Evolutionary conservation across 1,284 basidiomycete species (phyloP).

Genomic region (Coniophora puteana): DNA sequence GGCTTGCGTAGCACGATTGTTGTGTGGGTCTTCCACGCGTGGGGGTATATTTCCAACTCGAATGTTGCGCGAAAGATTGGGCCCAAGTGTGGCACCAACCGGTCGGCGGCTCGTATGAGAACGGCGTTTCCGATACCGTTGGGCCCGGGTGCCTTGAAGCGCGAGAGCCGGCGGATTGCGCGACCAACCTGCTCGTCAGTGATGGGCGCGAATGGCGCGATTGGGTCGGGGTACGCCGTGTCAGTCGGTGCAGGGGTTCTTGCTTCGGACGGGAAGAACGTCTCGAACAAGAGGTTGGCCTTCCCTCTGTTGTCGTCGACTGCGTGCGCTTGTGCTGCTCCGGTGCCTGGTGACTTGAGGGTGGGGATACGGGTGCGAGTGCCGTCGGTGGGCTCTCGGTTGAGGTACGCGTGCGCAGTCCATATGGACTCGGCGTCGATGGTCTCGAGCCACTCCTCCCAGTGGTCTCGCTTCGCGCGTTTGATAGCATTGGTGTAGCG

Average conservation of each 20-base stretch:
- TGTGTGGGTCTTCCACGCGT: constrained; percentile 25
- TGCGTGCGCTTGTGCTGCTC: neutral
- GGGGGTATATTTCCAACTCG: constrained; percentile 23
- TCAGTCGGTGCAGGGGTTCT: constrained; percentile 3
- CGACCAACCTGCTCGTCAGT: neutral
- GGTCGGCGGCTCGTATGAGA: constrained; percentile 19
- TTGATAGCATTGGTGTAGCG: neutral
- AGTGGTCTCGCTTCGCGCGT: neutral
- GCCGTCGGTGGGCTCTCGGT: neutral
- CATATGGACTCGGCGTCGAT: neutral
- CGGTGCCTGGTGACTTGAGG: neutral
- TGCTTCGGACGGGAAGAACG: constrained; percentile 1
- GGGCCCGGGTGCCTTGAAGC: constrained; percentile 34
- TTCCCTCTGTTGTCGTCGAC: neutral
- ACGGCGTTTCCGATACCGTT: constrained; percentile 34
- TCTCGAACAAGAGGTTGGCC: neutral
- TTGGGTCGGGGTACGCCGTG: constrained; percentile 10
- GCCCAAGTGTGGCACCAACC: constrained; percentile 23
- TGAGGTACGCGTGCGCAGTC: neutral
- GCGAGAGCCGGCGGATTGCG: constrained; percentile 11
- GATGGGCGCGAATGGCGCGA: neutral
- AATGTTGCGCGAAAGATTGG: constrained; percentile 28
- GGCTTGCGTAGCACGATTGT: constrained; percentile 38
- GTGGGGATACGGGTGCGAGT: neutral
- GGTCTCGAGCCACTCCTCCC: neutral